Conservation (phyloP, 495 filamentous ascomycete genomes). For the Aspergillus diversus region DNA sequence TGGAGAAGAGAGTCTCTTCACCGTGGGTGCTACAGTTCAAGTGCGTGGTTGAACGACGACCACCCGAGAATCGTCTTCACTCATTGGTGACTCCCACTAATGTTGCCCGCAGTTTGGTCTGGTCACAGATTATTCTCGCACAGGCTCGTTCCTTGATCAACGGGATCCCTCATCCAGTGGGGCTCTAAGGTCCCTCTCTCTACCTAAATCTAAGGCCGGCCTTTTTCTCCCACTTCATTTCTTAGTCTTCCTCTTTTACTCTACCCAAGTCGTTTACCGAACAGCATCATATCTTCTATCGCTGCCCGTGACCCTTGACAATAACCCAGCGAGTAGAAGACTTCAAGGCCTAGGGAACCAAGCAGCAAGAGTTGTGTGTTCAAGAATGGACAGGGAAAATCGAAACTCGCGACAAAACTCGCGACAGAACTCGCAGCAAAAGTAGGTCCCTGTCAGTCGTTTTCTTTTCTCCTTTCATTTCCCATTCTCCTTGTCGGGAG, state of each 20-base stretch:
- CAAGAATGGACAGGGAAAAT: conserved; percentile 11
- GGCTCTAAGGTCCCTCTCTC: conserved; percentile 5
- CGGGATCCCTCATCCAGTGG: conserved; percentile 6
- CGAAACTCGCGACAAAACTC: neutral
- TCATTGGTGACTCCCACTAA: conserved; percentile 13
- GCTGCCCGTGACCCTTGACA: neutral
- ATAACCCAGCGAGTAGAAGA: neutral
- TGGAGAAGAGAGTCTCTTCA: conserved; percentile 8
- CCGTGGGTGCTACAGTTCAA: neutral
- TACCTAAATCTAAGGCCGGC: neutral
- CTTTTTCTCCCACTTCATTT: neutral
- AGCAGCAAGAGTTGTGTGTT: neutral
- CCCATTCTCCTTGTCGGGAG: neutral
- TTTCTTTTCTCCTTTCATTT: neutral
- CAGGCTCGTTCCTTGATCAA: conserved; percentile 8
- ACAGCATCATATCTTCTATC: neutral
- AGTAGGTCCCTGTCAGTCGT: conserved; percentile 7
- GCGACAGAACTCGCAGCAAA: conserved; percentile 6
- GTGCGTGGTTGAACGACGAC: conserved; percentile 4
- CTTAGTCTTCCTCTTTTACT: neutral
- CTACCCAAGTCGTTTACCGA: neutral
- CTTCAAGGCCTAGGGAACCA: neutral
- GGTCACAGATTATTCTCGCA: conserved; percentile 11
- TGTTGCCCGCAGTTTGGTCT: conserved; percentile 7
- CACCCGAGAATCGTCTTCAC: neutral